Percentiles rank a stretch among this genome's conserved stretches.
Conservation (phyloP, 768 basidiomycete genomes). For the Leccinum sublutescens region DNA sequence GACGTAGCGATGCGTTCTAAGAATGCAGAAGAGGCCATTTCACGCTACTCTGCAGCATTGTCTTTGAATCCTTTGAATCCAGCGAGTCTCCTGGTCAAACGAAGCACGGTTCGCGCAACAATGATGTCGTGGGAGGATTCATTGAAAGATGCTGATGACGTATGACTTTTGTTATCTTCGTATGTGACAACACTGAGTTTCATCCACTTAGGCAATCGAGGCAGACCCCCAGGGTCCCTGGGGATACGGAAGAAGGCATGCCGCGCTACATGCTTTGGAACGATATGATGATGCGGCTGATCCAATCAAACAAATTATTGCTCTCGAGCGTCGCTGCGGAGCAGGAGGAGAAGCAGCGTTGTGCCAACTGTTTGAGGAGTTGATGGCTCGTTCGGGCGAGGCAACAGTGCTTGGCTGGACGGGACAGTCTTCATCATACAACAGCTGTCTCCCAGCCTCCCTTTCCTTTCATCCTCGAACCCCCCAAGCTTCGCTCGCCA, state of each 20-base stretch:
- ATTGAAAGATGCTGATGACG: slow-evolving; percentile 1
- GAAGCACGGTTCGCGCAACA: neutral
- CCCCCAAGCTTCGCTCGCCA: too few relatives aligned
- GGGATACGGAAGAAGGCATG: slow-evolving; percentile 5
- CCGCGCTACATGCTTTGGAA: neutral
- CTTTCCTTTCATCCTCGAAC: too few relatives aligned
- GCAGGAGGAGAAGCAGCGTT: too few relatives aligned
- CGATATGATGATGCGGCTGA: neutral
- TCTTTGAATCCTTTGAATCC: neutral
- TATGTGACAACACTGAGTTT: neutral
- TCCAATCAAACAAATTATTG: neutral
- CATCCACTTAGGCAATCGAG: neutral
- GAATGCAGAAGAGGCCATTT: neutral
- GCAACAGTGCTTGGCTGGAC: too few relatives aligned
- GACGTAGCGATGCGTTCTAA: neutral
- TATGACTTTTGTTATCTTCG: too few relatives aligned
- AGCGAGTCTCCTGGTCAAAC: slow-evolving; percentile 4
- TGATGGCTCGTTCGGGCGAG: too few relatives aligned
- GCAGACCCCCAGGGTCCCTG: neutral
- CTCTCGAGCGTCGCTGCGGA: too few relatives aligned
- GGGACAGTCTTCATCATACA: too few relatives aligned
- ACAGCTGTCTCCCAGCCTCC: too few relatives aligned
- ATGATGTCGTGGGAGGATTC: slow-evolving; percentile 3
- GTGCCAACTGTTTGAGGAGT: too few relatives aligned
- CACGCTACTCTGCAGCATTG: too few relatives aligned